Evolutionary conservation across 1,139 yeast species (phyloP), one percentile per base, ranked within the genome.

Genomic region (Hemisphaericaspora xylanilytica): DNA sequence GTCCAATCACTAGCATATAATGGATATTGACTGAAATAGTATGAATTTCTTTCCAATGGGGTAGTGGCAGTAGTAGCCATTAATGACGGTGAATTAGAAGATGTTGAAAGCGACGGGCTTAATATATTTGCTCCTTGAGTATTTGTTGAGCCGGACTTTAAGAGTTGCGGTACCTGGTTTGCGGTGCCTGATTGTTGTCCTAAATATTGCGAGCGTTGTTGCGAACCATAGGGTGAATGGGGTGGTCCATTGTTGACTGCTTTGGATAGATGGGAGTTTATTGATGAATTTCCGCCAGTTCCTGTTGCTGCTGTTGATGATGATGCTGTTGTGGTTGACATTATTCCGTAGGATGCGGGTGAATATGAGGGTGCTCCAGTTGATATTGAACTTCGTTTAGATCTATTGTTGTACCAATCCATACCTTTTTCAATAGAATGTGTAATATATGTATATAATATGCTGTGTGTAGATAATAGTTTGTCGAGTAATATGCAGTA

Each of bases 1-100:
- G 76, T 59, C 96, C 96, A 86, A 53, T 83, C 94, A 18, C 78
- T 65, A 22, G 82, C 73, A 51, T 75, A 83, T 15, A 86, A 62
- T 1, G 94, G 92, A 57, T 73, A 70, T 37, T 75, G 75, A 0
- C 85, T 69, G 43, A 76, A 78, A 52, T 73, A 83, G 50, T 72
- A 74, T 5, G 86, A 81, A 5, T 74, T 64, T 26, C 80, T 53
- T 32, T 47, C 52, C 28, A 48, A 28, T 12, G 49, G 51, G 10
- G 44, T 36, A 18, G 41, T 28, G 8, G 28, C 10, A 14, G 33
- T 37, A 9, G 36, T 18, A 3, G 32, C 14, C 17, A 28, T 15
- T 7, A 28, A 27, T 2, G 39, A 27, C 6, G 47, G 33, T 9
- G 42, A 24, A 6, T 35, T 2, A 3, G 41, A 31, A 9, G 20